Evolutionary conservation across 2,329 filamentous ascomycete species (phyloP).

Genomic region (Ophiosphaerella herpotricha): DNA sequence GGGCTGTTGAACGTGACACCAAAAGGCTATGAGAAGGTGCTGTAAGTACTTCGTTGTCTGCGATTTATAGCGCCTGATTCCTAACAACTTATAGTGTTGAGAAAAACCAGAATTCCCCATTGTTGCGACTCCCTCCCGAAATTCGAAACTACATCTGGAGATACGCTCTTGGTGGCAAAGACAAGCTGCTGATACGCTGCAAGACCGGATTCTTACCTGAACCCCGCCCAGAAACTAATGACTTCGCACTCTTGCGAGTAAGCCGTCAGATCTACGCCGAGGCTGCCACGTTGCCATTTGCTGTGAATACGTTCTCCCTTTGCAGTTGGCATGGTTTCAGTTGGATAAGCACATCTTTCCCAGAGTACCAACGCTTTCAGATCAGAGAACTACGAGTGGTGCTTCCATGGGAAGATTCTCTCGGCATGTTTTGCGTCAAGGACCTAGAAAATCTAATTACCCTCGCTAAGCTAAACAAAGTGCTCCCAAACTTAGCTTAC

Average conservation of each 20-base stretch:
- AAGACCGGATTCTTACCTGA: background rate
- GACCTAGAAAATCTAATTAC: no score
- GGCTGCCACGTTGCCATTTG: conserved; percentile 2
- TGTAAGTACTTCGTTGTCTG: conserved; percentile 4
- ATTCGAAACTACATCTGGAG: conserved; percentile 20
- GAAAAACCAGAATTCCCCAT: conserved; percentile 10
- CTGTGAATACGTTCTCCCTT: background rate
- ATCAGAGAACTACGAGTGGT: background rate
- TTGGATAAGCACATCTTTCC: no score
- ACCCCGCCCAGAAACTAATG: background rate
- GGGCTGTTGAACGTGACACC: conserved; percentile 18
- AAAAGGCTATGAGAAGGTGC: conserved; percentile 13
- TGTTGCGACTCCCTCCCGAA: conserved; percentile 19
- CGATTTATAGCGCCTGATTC: no score
- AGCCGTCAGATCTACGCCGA: conserved; percentile 21
- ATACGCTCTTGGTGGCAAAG: conserved; percentile 11
- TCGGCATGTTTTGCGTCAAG: no score
- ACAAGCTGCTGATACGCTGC: background rate
- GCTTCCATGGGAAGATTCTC: no score
- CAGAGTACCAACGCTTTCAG: background rate
- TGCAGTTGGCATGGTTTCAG: background rate
- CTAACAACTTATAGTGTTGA: conserved; percentile 7
- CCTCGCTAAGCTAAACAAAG: no score
- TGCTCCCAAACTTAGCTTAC: no score
- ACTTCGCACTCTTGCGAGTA: conserved; percentile 3